These are phyloP conservation scores for Syzygium malaccense DNA, from an alignment of 441 rosid species.

Conservation along the genomic window DNA sequence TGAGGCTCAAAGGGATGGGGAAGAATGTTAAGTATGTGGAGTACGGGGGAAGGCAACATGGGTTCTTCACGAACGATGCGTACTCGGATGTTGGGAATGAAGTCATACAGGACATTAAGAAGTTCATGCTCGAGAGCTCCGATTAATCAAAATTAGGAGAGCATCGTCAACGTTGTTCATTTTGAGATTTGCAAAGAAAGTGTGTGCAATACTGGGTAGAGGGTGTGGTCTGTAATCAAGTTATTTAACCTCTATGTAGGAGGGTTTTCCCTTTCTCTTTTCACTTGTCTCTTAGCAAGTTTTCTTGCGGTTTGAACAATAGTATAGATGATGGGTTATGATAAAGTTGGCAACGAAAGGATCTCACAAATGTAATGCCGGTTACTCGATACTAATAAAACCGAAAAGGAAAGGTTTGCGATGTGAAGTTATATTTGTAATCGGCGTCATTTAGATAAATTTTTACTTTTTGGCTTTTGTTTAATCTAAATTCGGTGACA, in stretches of 20 bases:
- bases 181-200: not conserved
- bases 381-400: not conserved
- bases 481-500: not conserved
- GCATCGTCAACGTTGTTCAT: not conserved
- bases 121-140: slow-evolving; percentile 34
- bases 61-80: slow-evolving; percentile 57
- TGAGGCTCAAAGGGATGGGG: slow-evolving; percentile 41
- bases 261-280: not conserved
- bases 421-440: not conserved
- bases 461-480: not conserved
- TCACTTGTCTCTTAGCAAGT: not conserved
- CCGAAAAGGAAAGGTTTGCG: not conserved
- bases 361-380: not conserved
- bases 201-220: not conserved
- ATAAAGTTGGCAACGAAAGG: not conserved
- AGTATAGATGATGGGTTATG: not conserved
- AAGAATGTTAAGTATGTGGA: slow-evolving; percentile 48
- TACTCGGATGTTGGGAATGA: slow-evolving; percentile 30
- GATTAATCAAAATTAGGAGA: not conserved
- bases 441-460: not conserved
- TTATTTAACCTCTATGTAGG: not conserved
- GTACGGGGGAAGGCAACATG: slow-evolving; percentile 62
- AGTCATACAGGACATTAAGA: slow-evolving; percentile 28
- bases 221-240: not conserved
- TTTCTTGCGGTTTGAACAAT: not conserved